phyloP scores from a whole-genome alignment of 2,329 filamentous ascomycete genomes.

The Claviceps sp. region DNA sequence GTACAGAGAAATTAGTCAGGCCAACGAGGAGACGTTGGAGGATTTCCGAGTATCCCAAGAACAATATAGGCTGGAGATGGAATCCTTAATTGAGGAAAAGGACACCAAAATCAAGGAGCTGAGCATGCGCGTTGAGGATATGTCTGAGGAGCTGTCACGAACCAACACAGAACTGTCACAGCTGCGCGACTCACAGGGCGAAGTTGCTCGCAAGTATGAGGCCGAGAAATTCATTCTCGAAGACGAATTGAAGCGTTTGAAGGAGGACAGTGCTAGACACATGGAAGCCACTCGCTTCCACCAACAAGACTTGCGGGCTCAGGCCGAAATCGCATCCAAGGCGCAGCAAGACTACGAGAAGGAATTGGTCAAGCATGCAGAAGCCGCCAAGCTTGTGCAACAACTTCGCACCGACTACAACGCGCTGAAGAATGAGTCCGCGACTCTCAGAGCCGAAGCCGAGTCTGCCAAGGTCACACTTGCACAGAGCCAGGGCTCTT shows the following conservation, averaged over 20 bases:
- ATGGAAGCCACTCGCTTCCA: slow-evolving; percentile 70
- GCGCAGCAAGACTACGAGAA: slow-evolving; percentile 93
- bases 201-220: slow-evolving; percentile 55
- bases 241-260: slow-evolving; percentile 65
- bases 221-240: slow-evolving; percentile 74
- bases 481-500: slow-evolving; percentile 70
- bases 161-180: slow-evolving; percentile 73
- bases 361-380: slow-evolving; percentile 87
- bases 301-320: slow-evolving; percentile 81
- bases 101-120: slow-evolving; percentile 69
- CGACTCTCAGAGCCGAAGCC: slow-evolving; percentile 63
- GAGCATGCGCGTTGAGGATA: slow-evolving; percentile 69
- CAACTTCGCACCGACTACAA: slow-evolving; percentile 68
- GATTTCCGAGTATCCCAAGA: slow-evolving; percentile 70
- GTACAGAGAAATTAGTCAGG: slow-evolving; percentile 78
- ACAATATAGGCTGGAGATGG: slow-evolving; percentile 77
- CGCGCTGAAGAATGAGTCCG: slow-evolving; percentile 64
- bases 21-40: slow-evolving; percentile 75
- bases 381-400: slow-evolving; percentile 79
- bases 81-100: slow-evolving; percentile 61
- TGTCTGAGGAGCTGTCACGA: slow-evolving; percentile 66
- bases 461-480: slow-evolving; percentile 74
- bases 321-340: slow-evolving; percentile 84
- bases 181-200: slow-evolving; percentile 67
- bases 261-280: slow-evolving; percentile 71